phyloP scores from a whole-genome alignment of 2,329 filamentous ascomycete genomes.

The Madurella fahalii region DNA sequence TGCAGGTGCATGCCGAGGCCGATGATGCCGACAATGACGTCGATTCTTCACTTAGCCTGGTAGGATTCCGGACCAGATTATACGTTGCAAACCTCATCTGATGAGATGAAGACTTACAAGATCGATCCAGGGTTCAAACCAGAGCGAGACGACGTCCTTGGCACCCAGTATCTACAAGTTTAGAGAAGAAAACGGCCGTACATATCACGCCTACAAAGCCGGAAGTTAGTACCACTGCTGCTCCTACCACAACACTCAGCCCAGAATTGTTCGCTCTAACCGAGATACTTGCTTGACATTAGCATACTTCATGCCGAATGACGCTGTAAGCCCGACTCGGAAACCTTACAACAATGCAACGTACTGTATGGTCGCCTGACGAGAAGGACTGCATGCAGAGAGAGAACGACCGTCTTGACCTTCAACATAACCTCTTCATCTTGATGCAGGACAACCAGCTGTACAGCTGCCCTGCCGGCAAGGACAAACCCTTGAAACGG shows the following conservation, averaged over 20 bases:
- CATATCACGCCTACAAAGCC: background rate
- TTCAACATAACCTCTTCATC: slow-evolving; percentile 16
- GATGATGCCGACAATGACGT: background rate
- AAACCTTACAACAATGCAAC: too few species aligned
- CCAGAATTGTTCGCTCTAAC: too few species aligned
- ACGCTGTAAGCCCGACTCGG: slow-evolving; percentile 1
- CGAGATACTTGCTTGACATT: background rate
- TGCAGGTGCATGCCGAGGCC: too few species aligned
- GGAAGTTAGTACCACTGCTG: background rate
- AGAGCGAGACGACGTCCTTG: slow-evolving; percentile 3
- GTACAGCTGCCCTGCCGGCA: slow-evolving; percentile 40
- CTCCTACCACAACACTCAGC: background rate
- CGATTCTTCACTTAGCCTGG: background rate
- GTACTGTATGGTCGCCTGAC: background rate
- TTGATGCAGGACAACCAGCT: slow-evolving; percentile 37
- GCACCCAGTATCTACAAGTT: background rate
- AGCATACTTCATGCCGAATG: slow-evolving; percentile 9
- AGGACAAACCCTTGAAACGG: slow-evolving; percentile 30
- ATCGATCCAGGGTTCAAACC: background rate
- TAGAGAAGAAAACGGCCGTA: background rate
- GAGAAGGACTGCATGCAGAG: background rate
- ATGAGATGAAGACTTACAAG: too few species aligned
- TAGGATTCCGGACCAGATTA: background rate
- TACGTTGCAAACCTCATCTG: too few species aligned
- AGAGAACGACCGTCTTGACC: slow-evolving; percentile 15